These are phyloP conservation scores for Phoenix dactylifera DNA, from an alignment of 176 grass and related monocot genomes.

Conservation along the genomic window DNA sequence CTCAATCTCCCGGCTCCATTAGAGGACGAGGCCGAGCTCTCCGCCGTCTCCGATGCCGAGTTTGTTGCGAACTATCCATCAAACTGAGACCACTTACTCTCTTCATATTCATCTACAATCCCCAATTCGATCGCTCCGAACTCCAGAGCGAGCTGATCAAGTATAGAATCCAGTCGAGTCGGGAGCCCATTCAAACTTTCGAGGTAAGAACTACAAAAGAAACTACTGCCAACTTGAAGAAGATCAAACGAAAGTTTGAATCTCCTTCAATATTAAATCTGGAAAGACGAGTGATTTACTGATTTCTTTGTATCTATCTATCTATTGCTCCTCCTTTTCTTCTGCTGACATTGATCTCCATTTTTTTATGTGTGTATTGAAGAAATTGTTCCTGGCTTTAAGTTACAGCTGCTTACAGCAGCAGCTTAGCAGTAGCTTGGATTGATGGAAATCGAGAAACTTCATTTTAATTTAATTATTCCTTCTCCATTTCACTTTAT, in stretches of 20 bases:
- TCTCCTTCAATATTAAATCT: no score
- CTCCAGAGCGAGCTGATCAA: no score
- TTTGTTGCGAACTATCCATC: conserved; percentile 11
- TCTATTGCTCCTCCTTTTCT: neutral
- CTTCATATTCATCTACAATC: neutral
- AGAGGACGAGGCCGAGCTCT: conserved; percentile 44
- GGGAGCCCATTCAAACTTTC: no score
- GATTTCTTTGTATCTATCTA: no score
- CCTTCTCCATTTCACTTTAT: neutral
- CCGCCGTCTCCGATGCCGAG: conserved; percentile 50
- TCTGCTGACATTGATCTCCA: neutral
- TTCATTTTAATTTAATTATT: neutral
- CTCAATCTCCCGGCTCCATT: conserved; percentile 41
- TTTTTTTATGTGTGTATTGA: neutral
- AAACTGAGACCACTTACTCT: neutral
- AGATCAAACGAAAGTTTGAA: no score
- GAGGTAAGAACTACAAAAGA: no score
- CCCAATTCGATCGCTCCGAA: neutral
- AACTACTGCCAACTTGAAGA: no score
- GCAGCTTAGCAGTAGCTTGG: neutral
- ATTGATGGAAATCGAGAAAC: conserved; percentile 8
- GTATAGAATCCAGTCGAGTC: no score
- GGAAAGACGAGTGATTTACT: no score
- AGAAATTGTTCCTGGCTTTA: neutral
- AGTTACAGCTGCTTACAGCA: conserved; percentile 6